Conservation (phyloP, 2,329 filamentous ascomycete genomes). For the Whalleya microplaca region DNA sequence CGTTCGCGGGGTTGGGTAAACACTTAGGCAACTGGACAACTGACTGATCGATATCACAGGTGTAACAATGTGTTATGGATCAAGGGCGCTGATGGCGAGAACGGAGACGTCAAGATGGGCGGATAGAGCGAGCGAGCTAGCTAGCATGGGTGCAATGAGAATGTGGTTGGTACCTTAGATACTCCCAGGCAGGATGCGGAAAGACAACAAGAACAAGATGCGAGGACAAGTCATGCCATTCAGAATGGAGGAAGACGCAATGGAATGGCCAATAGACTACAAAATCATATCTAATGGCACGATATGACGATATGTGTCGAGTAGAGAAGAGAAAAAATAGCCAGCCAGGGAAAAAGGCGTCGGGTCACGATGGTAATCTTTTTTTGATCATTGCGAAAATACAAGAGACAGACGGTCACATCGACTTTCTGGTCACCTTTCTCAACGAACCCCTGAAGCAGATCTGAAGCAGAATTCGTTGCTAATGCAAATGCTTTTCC, state of each 20-base stretch:
- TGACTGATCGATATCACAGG: slow-evolving; percentile 45
- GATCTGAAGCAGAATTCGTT: not conserved
- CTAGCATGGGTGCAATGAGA: not conserved
- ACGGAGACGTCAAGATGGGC: slow-evolving; percentile 62
- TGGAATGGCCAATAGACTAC: not conserved
- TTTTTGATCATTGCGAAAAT: slow-evolving; percentile 12
- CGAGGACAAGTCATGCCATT: not conserved
- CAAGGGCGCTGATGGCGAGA: slow-evolving; percentile 57
- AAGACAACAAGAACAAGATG: too few relatives aligned
- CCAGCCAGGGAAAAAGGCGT: not conserved
- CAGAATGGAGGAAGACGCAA: not conserved
- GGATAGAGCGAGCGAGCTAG: slow-evolving; percentile 40
- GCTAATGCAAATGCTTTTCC: slow-evolving; percentile 24
- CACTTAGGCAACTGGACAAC: not conserved
- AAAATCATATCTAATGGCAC: not conserved
- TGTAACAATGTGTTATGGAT: slow-evolving; percentile 99
- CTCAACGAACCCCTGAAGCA: slow-evolving; percentile 6
- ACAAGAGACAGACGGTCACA: slow-evolving; percentile 1
- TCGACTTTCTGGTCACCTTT: not conserved
- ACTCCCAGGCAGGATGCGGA: slow-evolving; percentile 14
- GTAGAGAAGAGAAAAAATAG: not conserved
- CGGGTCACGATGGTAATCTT: slow-evolving; percentile 10
- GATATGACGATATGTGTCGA: not conserved
- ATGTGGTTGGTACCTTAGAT: slow-evolving; percentile 17
- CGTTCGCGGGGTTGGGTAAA: not conserved